These are phyloP conservation scores for Saccharomycopsis schoenii DNA, from an alignment of 805 yeast species.

Conservation along the genomic window DNA sequence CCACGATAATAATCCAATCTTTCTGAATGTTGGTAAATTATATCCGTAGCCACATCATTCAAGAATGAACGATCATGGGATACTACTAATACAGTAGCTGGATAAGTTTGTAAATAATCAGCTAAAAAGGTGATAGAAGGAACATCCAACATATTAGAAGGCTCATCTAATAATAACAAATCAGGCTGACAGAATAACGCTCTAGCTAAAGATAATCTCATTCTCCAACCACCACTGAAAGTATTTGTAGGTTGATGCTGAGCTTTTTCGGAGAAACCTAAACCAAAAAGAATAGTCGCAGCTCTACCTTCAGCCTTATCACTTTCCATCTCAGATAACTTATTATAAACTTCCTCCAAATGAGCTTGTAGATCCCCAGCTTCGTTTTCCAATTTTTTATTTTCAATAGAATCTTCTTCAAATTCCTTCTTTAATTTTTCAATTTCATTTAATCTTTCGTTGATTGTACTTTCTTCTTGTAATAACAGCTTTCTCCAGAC, in stretches of 20 bases:
- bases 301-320: conserved; percentile 98
- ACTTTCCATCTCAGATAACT: conserved; percentile 85
- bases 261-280: conserved; percentile 86
- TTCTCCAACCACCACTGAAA: conserved; percentile 99
- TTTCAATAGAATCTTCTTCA: conserved; percentile 66
- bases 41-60: conserved; percentile 97
- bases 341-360: conserved; percentile 70
- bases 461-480: conserved; percentile 63
- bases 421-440: conserved; percentile 60
- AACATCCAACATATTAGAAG: conserved; percentile 99
- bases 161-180: conserved; percentile 88
- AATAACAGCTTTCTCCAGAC: conserved; percentile 94
- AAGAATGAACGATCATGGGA: conserved; percentile 97
- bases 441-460: conserved; percentile 66
- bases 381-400: conserved; percentile 76
- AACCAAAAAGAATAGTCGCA: conserved; percentile 82
- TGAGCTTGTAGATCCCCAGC: conserved; percentile 75
- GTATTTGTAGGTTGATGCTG: conserved; percentile 78
- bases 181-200: conserved; percentile 97
- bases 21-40: conserved; percentile 95
- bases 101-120: conserved; percentile 78
- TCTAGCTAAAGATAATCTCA: conserved; percentile 96
- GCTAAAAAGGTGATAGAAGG: conserved; percentile 95
- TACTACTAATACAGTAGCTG: conserved; percentile 87
- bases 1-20: conserved; percentile 93